Conservation (phyloP, 2,329 filamentous ascomycete species). For the Aspergillus luchuensis region DNA sequence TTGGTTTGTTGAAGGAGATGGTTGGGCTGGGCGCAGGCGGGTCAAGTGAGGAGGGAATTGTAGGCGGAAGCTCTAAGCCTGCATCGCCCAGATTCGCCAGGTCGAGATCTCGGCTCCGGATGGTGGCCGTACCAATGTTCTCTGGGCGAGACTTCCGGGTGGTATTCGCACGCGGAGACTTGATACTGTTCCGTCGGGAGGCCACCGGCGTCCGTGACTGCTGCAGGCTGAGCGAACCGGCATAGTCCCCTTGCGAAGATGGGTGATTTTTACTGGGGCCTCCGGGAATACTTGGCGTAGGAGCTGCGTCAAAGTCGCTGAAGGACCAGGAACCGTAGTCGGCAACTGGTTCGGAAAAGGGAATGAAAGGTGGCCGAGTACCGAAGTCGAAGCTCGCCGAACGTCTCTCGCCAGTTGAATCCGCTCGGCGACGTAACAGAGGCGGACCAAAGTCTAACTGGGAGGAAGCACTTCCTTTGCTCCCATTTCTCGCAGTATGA, state of each 20-base stretch:
- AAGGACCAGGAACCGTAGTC: slow-evolving; percentile 31
- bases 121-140: slow-evolving; percentile 41
- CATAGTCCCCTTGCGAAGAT: slow-evolving; percentile 41
- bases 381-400: slow-evolving; percentile 50
- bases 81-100: slow-evolving; percentile 29
- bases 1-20: slow-evolving; percentile 54
- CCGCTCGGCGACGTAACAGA: slow-evolving; percentile 36
- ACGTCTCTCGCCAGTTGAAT: slow-evolving; percentile 39
- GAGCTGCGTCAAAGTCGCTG: slow-evolving; percentile 73
- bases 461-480: slow-evolving; percentile 74
- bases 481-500: slow-evolving; percentile 58
- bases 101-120: slow-evolving; percentile 36
- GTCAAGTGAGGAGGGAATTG: slow-evolving; percentile 49
- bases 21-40: slow-evolving; percentile 56
- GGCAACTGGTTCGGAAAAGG: slow-evolving; percentile 44
- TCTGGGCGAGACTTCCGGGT: slow-evolving; percentile 41
- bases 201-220: slow-evolving; percentile 36
- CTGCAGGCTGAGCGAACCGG: slow-evolving; percentile 24
- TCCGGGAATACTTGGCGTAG: slow-evolving; percentile 78
- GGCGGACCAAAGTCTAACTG: slow-evolving; percentile 71
- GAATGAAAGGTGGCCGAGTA: slow-evolving; percentile 37
- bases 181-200: slow-evolving; percentile 47
- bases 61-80: slow-evolving; percentile 40
- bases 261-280: slow-evolving; percentile 66
- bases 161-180: slow-evolving; percentile 44